Base-by-base conservation (phyloP, 305 asterid genomes). In the Nicotiana rustica region DNA sequence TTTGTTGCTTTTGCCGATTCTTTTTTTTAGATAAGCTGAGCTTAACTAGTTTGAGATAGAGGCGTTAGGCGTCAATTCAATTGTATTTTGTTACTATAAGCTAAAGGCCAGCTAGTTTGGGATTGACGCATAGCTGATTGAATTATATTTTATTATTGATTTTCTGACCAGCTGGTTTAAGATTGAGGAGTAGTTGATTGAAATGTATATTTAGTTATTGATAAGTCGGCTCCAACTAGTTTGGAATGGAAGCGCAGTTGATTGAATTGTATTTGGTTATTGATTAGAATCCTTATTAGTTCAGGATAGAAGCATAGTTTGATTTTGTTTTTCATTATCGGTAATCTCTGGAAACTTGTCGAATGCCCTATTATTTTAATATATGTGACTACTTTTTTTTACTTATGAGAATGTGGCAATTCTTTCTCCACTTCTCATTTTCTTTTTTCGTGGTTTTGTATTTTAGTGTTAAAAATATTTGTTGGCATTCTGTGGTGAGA, bases 81-180 rank as follows among this genome's bases (percentile, higher is more conserved):
- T 47, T 47, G 13, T 47, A 47, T 47, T 49, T 49, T 49, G 15
- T 49, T 49, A 52, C 17, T 13, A 52, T 52, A 52, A 52, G 59
- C 17, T 12, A 13, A 52, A 25, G 59, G 5, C 59, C 59, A 10
- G 17, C 59, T 52, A 10, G 17, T 52, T 52, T 52, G 59, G 59
- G 6, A 4, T 13, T 52, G 59, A 52, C n/a, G 59, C 59, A 10
- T 14, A 52, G 17, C 17, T 13, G 59, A 52, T 52, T 52, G 5
- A 52, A 12, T 52, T 52, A 14, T 52, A 31, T 77, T 77, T 77
- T 38, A 29, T 75, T 75, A 52, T 75, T 73, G 79, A 7, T 49
- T 59, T 49, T 15, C 64, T 21, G 29, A 12, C 64, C 79, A 49
- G 64, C 64, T 49, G n/a, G 64, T 73, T 73, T 73, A 2, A 10